A percentile compares a stretch with the other conserved stretches of the same genome.
These are phyloP conservation scores for Sicyos baderoa DNA, from an alignment of 306 rosid genomes.

Conservation along the genomic window DNA sequence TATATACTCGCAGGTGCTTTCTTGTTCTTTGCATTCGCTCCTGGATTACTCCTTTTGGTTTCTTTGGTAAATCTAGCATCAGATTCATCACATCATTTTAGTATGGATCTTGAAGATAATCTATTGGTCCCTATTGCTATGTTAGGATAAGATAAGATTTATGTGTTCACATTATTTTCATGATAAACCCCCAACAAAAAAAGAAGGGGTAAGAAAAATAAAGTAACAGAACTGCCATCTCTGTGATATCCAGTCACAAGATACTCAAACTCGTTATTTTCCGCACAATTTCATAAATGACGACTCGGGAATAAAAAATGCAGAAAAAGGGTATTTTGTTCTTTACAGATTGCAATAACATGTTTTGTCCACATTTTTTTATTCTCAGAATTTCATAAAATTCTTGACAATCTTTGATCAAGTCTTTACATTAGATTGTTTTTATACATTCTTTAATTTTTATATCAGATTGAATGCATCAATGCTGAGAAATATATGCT, in stretches of 20 bases:
- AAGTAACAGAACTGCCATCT: not conserved
- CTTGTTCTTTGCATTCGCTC: not conserved
- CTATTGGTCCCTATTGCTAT: conserved; percentile 9
- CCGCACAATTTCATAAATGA: not conserved
- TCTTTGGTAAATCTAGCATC: conserved; percentile 3
- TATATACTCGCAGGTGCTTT: conserved; percentile 82
- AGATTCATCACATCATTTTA: not conserved
- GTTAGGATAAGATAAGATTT: conserved; percentile 12
- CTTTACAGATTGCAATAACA: no score
- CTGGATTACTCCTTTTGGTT: not conserved
- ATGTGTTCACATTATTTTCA: not conserved
- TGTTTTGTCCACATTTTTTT: no score
- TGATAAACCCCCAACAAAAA: no score
- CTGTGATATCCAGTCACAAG: not conserved
- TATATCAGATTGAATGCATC: no score
- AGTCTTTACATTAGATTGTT: no score
- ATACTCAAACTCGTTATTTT: not conserved
- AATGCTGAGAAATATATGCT: no score
- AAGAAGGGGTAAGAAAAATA: no score
- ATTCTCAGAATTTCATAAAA: no score
- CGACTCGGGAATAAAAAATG: no score
- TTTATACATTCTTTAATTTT: no score
- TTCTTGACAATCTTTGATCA: not conserved
- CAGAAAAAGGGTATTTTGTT: no score
- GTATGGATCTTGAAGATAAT: conserved; percentile 4